Conservation (phyloP, 1,284 basidiomycete genomes). For the Coriolopsis trogii region DNA sequence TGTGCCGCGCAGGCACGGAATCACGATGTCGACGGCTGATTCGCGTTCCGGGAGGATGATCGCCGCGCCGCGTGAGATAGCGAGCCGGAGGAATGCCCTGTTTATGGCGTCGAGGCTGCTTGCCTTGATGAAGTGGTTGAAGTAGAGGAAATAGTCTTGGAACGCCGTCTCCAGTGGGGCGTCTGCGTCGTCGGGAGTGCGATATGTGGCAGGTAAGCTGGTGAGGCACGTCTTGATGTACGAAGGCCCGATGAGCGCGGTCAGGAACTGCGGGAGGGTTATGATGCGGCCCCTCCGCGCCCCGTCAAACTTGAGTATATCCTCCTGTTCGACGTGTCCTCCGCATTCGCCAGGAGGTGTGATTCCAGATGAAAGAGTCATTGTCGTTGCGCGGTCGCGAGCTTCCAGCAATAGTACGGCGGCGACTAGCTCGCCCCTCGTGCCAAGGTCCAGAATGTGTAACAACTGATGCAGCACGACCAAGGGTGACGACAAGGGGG, state of each 20-base stretch:
- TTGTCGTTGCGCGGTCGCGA: constrained; percentile 16
- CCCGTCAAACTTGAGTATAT: not conserved
- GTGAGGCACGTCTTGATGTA: not conserved
- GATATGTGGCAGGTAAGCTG: not conserved
- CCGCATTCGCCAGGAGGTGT: not conserved
- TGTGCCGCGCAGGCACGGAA: constrained; percentile 6
- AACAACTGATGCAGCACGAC: too few relatives aligned
- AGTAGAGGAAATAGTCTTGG: constrained; percentile 26
- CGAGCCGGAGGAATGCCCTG: constrained; percentile 21
- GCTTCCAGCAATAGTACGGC: constrained; percentile 16
- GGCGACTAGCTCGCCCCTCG: constrained; percentile 18
- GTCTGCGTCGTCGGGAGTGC: not conserved
- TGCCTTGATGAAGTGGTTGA: constrained; percentile 37
- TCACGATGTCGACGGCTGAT: constrained; percentile 27
- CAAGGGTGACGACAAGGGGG: not conserved
- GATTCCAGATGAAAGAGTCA: not conserved
- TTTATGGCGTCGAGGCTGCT: constrained; percentile 24
- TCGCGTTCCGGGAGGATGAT: constrained; percentile 30
- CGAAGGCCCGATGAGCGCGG: not conserved
- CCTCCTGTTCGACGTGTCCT: not conserved
- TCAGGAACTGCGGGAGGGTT: constrained; percentile 7
- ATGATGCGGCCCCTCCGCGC: not conserved
- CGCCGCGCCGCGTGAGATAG: constrained; percentile 32
- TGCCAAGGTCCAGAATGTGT: constrained; percentile 16
- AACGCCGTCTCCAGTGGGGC: constrained; percentile 17